A percentile compares a stretch with the other conserved stretches of the same genome.
Conservation (phyloP, 768 basidiomycete genomes). For the Macrocybe gigantea region DNA sequence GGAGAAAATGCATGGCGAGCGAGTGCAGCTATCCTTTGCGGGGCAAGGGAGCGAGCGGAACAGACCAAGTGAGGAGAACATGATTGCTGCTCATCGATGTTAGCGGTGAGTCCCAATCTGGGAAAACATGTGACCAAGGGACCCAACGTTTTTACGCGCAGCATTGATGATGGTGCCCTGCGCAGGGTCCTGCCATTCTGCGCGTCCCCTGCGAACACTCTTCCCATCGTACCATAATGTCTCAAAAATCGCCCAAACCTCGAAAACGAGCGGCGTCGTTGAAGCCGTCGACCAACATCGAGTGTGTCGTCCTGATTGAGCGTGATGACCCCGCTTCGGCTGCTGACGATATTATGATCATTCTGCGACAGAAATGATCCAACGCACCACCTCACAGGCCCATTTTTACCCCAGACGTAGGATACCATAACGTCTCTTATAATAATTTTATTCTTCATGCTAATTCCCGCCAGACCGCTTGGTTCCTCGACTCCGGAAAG, state of each 20-base stretch:
- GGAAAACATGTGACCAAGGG: background rate
- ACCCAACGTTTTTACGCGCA: no score
- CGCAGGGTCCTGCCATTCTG: no score
- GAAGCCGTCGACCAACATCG: conserved; percentile 13
- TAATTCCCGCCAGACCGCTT: conserved; percentile 27
- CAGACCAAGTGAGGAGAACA: conserved; percentile 61
- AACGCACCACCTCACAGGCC: conserved; percentile 54
- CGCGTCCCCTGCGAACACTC: no score
- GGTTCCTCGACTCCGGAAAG: conserved; percentile 31
- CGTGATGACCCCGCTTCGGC: background rate
- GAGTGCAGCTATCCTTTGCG: conserved; percentile 37
- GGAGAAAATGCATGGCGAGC: conserved; percentile 60
- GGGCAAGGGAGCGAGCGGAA: conserved; percentile 63
- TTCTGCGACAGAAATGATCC: conserved; percentile 39
- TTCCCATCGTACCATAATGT: background rate
- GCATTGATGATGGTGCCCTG: no score
- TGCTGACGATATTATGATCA: conserved; percentile 1
- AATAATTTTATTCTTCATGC: conserved; percentile 6
- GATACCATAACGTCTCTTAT: conserved; percentile 10
- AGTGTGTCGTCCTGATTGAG: conserved; percentile 14
- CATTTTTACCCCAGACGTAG: conserved; percentile 62
- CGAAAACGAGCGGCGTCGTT: conserved; percentile 1
- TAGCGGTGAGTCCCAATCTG: background rate
- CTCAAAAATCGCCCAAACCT: conserved; percentile 2
- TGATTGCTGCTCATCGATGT: conserved; percentile 17